Conservation (phyloP, 2,329 filamentous ascomycete genomes). For the Xylaria sp. region DNA sequence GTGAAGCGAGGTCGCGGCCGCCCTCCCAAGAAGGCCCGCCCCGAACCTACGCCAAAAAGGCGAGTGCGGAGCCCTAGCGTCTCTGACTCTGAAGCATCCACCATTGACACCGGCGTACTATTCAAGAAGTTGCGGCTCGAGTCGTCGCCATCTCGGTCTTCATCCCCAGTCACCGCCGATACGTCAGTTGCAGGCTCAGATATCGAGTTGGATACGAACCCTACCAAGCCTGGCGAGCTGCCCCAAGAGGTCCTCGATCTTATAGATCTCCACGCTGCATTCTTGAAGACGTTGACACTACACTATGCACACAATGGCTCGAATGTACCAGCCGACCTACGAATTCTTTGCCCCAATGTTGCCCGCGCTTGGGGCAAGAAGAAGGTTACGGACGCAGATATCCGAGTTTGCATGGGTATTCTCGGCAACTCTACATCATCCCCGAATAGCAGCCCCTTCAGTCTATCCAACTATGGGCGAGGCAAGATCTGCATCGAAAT, state of each 20-base stretch:
- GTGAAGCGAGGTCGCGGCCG: constrained; percentile 47
- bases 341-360: constrained; percentile 69
- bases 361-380: constrained; percentile 79
- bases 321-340: constrained; percentile 71
- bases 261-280: constrained; percentile 71
- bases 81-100: constrained; percentile 50
- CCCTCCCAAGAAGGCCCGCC: constrained; percentile 45
- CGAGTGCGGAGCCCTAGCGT: constrained; percentile 48
- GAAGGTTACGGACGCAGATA: constrained; percentile 71
- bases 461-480: constrained; percentile 56
- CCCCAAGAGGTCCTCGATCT: constrained; percentile 68
- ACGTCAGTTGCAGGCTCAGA: constrained; percentile 56
- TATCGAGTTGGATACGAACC: constrained; percentile 46
- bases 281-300: constrained; percentile 74
- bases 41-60: constrained; percentile 45
- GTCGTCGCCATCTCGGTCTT: constrained; percentile 50
- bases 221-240: constrained; percentile 49
- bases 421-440: constrained; percentile 54
- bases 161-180: constrained; percentile 51
- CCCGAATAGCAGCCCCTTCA: constrained; percentile 42
- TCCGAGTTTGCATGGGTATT: constrained; percentile 75
- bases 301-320: constrained; percentile 77
- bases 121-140: constrained; percentile 57
- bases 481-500: constrained; percentile 69
- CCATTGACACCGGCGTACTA: constrained; percentile 51